Evolutionary conservation across 2,329 filamentous ascomycete species (phyloP).

Genomic region (Stemphylium vesicarium): DNA sequence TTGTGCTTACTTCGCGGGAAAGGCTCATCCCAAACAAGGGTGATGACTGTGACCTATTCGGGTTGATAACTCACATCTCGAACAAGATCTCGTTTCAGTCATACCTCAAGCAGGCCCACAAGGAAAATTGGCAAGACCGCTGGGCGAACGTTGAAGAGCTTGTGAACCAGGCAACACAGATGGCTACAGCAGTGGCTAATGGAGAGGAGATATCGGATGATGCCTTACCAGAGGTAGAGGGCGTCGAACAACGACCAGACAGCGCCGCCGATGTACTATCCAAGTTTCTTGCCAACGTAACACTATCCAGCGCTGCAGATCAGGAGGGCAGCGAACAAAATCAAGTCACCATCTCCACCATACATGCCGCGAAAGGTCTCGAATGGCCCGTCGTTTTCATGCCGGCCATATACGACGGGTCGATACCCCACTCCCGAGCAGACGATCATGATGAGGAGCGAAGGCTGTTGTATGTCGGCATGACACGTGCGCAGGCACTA

Average conservation of each 20-base stretch:
- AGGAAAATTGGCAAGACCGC: slow-evolving; percentile 68
- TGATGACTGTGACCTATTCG: slow-evolving; percentile 47
- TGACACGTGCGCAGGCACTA: slow-evolving; percentile 88
- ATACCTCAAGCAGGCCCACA: slow-evolving; percentile 74
- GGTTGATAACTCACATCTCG: slow-evolving; percentile 63
- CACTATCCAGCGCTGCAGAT: slow-evolving; percentile 73
- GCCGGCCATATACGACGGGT: slow-evolving; percentile 86
- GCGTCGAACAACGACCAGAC: slow-evolving; percentile 65
- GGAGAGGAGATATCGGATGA: slow-evolving; percentile 54
- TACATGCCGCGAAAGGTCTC: slow-evolving; percentile 92
- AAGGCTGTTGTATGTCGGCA: slow-evolving; percentile 89
- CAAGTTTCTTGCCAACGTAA: slow-evolving; percentile 86
- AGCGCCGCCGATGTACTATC: slow-evolving; percentile 70
- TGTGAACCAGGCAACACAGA: slow-evolving; percentile 78
- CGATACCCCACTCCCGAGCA: slow-evolving; percentile 84
- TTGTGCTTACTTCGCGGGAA: slow-evolving; percentile 64
- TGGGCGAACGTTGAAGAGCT: slow-evolving; percentile 93
- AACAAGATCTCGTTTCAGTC: slow-evolving; percentile 73
- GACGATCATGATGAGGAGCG: slow-evolving; percentile 90
- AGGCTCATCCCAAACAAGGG: slow-evolving; percentile 59
- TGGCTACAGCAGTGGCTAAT: slow-evolving; percentile 57
- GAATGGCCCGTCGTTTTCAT: slow-evolving; percentile 98
- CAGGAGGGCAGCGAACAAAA: slow-evolving; percentile 63
- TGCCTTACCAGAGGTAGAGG: slow-evolving; percentile 70
- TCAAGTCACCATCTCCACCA: slow-evolving; percentile 89